Evolutionary conservation across 2,329 filamentous ascomycete genomes (phyloP), one percentile per base, ranked within the genome.

Genomic region (Neofusicoccum sp.): DNA sequence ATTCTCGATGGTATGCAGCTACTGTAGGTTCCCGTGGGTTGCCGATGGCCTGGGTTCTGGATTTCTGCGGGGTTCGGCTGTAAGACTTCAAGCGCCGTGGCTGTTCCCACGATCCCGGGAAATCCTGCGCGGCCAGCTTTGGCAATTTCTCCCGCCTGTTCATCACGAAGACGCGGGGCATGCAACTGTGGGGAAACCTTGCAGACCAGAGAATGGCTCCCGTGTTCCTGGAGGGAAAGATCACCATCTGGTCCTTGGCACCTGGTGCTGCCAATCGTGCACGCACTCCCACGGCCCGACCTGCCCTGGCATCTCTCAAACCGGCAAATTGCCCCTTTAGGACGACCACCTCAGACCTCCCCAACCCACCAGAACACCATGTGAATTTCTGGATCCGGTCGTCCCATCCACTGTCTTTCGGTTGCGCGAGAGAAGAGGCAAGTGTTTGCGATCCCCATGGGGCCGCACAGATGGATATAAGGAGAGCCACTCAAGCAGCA

Each of bases 101-200:
- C 22, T 22, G 22, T 22, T 22, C 22, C 22, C 22, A 22, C 22
- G 22, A 22, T 22, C 22, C 22, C 1, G 22, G 22, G 22, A 22
- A 1, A 22, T 22, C 22, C 22, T 22, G 22, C 22, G 22, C 22
- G 2, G 22, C 22, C 22, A 22, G 22, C 8, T 54, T 54, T 39
- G 52, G 52, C 52, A 56, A 44, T 29, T 56, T 56, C 39, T 56
- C 22, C 52, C 52, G 52, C 3, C 52, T 56, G 52, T 39, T 12
- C 52, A 39, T 44, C 52, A 56, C 52, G 52, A 31, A 44, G 36
- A 56, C 52, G 52, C 52, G 52, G 52, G 52, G 52, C 52, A 56
- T 39, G 8, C 4, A 1, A n/a, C 6, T 56, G 52, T 56, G 52
- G 52, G 39, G 52, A 56, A 41, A 44, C 52, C 52, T 29, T 39